Evolutionary conservation across 2,329 filamentous ascomycete genomes (phyloP).

Genomic region (Cladosporium halotolerans): DNA sequence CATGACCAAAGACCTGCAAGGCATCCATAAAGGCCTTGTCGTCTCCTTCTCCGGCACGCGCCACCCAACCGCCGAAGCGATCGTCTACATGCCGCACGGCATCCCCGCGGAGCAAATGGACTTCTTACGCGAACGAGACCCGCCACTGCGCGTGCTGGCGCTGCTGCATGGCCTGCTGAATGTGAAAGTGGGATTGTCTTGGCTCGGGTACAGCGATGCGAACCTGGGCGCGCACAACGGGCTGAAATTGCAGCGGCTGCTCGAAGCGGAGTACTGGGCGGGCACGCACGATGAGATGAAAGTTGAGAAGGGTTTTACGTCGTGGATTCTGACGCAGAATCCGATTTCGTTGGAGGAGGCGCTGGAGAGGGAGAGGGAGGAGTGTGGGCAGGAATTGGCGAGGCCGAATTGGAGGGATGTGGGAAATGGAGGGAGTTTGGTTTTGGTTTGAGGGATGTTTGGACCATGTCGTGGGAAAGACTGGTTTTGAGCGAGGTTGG

Average conservation of each 20-base stretch:
- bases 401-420: background rate
- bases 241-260: conserved; percentile 47
- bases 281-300: conserved; percentile 62
- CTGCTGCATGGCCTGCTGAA: conserved; percentile 61
- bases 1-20: conserved; percentile 49
- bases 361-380: conserved; percentile 40
- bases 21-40: conserved; percentile 58
- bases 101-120: conserved; percentile 43
- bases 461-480: background rate
- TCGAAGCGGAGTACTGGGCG: conserved; percentile 57
- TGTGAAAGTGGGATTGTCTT: conserved; percentile 40
- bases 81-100: conserved; percentile 61
- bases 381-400: background rate
- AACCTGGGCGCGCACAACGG: conserved; percentile 61
- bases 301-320: conserved; percentile 51
- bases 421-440: conserved; percentile 3
- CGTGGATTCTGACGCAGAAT: conserved; percentile 41
- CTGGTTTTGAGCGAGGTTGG: background rate
- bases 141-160: conserved; percentile 48
- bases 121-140: conserved; percentile 38
- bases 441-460: background rate
- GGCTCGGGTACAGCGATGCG: conserved; percentile 41
- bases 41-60: conserved; percentile 44
- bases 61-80: conserved; percentile 43
- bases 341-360: conserved; percentile 42